A percentile compares a stretch with the other conserved stretches of the same genome.
Conservation (phyloP, 2,329 filamentous ascomycete genomes). For the Fusarium continuum region DNA sequence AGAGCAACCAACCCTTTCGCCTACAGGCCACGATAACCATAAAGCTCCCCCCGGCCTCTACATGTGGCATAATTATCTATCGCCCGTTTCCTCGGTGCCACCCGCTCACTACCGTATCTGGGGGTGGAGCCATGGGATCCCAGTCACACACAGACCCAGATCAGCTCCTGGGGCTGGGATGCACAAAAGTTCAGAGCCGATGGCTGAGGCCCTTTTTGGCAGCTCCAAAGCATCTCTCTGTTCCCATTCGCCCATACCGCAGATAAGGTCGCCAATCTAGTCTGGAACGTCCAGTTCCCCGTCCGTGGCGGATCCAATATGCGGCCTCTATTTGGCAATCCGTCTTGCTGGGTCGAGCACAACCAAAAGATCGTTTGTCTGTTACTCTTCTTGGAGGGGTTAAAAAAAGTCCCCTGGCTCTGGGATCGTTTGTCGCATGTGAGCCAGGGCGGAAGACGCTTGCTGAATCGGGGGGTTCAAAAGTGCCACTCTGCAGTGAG, state of each 20-base stretch:
- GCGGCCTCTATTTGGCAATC: neutral
- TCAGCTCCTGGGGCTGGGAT: conserved; percentile 2
- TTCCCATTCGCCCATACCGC: neutral
- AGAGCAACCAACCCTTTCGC: conserved; percentile 5
- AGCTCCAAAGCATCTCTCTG: conserved; percentile 5
- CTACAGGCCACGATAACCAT: neutral
- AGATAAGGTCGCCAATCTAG: conserved; percentile 18
- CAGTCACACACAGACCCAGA: neutral
- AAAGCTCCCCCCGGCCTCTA: neutral
- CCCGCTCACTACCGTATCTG: conserved; percentile 27
- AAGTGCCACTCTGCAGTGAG: conserved; percentile 19
- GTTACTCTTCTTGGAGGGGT: conserved; percentile 8
- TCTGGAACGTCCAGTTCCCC: neutral
- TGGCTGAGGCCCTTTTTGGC: conserved; percentile 17
- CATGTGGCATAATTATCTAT: conserved; percentile 14
- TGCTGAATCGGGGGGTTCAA: conserved; percentile 9
- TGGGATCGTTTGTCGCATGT: neutral
- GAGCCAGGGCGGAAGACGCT: neutral
- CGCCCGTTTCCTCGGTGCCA: conserved; percentile 29
- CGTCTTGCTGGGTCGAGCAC: neutral
- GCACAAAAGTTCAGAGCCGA: conserved; percentile 26
- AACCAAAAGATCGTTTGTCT: conserved; percentile 18
- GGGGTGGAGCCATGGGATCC: conserved; percentile 22
- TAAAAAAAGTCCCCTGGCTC: conserved; percentile 11
- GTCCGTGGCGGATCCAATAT: neutral